Conservation (phyloP, 768 basidiomycete species). For the Podaxis sp. region DNA sequence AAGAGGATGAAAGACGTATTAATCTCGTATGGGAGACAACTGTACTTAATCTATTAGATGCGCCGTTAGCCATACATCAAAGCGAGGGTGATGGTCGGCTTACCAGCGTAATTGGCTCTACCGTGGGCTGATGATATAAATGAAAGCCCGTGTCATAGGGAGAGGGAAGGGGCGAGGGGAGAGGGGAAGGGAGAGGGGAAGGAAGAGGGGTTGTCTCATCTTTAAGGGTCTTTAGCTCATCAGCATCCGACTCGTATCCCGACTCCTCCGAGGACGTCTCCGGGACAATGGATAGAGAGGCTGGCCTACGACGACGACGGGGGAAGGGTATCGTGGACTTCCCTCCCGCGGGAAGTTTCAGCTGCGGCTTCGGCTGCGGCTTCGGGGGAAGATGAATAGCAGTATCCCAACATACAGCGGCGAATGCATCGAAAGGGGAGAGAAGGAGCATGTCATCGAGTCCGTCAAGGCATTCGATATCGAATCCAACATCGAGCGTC, state of each 20-base stretch:
- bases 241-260: slow-evolving; percentile 16
- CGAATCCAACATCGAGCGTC: slow-evolving; percentile 36
- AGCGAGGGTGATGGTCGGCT: not conserved
- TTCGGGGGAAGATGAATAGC: slow-evolving; percentile 13
- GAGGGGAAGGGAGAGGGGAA: slow-evolving; percentile 7
- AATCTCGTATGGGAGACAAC: slow-evolving; percentile 18
- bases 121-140: slow-evolving; percentile 11
- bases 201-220: slow-evolving; percentile 3
- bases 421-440: slow-evolving; percentile 35
- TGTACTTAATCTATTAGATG: slow-evolving; percentile 13
- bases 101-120: slow-evolving; percentile 13
- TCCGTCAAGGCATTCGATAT: slow-evolving; percentile 37
- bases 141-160: slow-evolving; percentile 13
- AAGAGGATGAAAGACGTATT: slow-evolving; percentile 19
- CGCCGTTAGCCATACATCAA: not conserved
- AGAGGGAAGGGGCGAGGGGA: slow-evolving; percentile 8
- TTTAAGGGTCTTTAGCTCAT: slow-evolving; percentile 13
- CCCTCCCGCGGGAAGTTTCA: not conserved
- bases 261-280: slow-evolving; percentile 14
- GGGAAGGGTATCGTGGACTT: slow-evolving; percentile 9
- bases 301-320: slow-evolving; percentile 4
- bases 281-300: slow-evolving; percentile 1
- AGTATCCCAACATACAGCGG: slow-evolving; percentile 37
- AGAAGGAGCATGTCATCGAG: slow-evolving; percentile 37
- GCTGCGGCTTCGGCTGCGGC: not conserved